Evolutionary conservation across 768 basidiomycete genomes (phyloP).

Genomic region (Wakefieldia striispora): DNA sequence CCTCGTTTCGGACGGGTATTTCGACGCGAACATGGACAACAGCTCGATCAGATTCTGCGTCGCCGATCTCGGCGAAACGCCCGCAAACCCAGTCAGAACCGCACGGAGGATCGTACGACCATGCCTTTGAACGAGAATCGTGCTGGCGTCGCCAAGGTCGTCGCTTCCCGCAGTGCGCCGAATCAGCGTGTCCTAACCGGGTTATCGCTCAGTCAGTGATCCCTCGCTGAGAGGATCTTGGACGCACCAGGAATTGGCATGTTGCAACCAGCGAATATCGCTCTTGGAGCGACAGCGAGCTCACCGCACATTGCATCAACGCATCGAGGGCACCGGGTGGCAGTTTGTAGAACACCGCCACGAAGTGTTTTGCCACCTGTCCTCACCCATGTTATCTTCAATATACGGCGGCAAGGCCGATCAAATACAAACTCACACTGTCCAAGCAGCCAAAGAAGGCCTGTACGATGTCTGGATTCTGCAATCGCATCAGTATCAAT

Average conservation of each 20-base stretch:
- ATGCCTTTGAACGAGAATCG: slow-evolving; percentile 48
- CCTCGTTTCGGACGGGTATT: slow-evolving; percentile 52
- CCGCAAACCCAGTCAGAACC: slow-evolving; percentile 76
- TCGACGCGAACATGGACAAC: slow-evolving; percentile 61
- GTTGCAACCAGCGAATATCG: slow-evolving; percentile 83
- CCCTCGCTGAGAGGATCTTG: background rate
- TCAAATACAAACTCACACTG: slow-evolving; percentile 43
- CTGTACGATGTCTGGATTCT: slow-evolving; percentile 94
- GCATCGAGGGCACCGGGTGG: slow-evolving; percentile 63
- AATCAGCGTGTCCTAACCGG: slow-evolving; percentile 56
- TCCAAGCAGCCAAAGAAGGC: slow-evolving; percentile 85
- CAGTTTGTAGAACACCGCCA: slow-evolving; percentile 56
- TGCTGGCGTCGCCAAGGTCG: slow-evolving; percentile 54
- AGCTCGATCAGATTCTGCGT: slow-evolving; percentile 84
- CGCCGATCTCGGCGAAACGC: slow-evolving; percentile 78
- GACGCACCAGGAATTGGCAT: slow-evolving; percentile 75
- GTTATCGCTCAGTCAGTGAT: background rate
- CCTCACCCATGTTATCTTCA: background rate
- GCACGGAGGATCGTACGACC: slow-evolving; percentile 73
- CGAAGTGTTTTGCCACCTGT: slow-evolving; percentile 57
- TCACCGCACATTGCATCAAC: slow-evolving; percentile 66
- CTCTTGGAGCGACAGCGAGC: slow-evolving; percentile 71
- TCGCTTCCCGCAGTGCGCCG: slow-evolving; percentile 62
- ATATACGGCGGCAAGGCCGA: background rate
- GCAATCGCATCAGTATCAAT: slow-evolving; percentile 8